phyloP scores from a whole-genome alignment of 1,139 yeast species.

The Diutina pseudorugosa region DNA sequence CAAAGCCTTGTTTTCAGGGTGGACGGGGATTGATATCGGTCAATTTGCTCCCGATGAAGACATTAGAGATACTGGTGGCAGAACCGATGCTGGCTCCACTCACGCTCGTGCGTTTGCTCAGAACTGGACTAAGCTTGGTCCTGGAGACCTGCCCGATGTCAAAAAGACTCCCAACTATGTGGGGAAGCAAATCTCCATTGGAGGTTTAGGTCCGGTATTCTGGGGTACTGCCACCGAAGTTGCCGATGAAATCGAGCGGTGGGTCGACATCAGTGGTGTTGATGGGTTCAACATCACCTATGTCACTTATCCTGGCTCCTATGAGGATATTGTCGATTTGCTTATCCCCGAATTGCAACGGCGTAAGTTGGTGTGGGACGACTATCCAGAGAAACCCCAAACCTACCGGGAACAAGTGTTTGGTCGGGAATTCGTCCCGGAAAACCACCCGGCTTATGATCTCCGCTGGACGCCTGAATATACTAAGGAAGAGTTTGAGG shows the following conservation, averaged over 20 bases:
- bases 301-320: conserved; percentile 19
- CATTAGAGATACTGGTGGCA: conserved; percentile 13
- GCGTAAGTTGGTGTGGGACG: conserved; percentile 21
- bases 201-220: conserved; percentile 18
- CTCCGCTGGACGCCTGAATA: conserved; percentile 29
- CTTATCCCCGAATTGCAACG: conserved; percentile 21
- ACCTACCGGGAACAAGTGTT: conserved; percentile 17
- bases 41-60: conserved; percentile 19
- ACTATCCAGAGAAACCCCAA: conserved; percentile 16
- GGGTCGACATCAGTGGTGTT: conserved; percentile 20
- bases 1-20: conserved; percentile 25
- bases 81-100: conserved; percentile 12
- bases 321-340: conserved; percentile 19
- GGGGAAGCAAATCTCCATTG: conserved; percentile 17
- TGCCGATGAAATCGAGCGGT: conserved; percentile 18
- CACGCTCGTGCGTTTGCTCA: conserved; percentile 19
- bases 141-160: conserved; percentile 15
- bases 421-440: conserved; percentile 13
- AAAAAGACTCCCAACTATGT: conserved; percentile 17
- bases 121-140: conserved; percentile 19
- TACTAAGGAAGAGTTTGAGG: conserved; percentile 24
- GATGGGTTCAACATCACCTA: conserved; percentile 25
- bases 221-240: conserved; percentile 17
- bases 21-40: conserved; percentile 25
- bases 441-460: conserved; percentile 25